Evolutionary conservation across 441 rosid species (phyloP), one percentile per base, ranked within the genome.

Genomic region (Viola pubescens): DNA sequence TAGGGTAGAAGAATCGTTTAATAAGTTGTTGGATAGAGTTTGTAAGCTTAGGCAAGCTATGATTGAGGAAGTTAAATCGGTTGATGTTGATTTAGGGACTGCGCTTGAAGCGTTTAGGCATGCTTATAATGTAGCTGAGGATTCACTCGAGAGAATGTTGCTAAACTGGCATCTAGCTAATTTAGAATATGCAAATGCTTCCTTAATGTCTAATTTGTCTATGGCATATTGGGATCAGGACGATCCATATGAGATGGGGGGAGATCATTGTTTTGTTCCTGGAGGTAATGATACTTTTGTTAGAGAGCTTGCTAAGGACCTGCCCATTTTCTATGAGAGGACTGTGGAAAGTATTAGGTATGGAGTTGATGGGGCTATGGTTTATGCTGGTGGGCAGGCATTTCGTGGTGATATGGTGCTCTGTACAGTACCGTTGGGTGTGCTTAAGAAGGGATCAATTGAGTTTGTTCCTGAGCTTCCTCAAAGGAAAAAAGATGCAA

Each of bases 181-280:
- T 67, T 78, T 87, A 63, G 95, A 91, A 62, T 91, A 85, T 63
- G 98, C 96, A 7, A 91, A 91, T 75, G 98, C 95, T 67, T 82
- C 96, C 0, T 63, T 89, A 67, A 83, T 91, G 78, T 81, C 94
- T 48, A 83, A 85, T 70, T 60, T 91, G 69, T 91, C 96, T 3
- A 83, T 91, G 98, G 89, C 92, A 0, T 88, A 85, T 65, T 91
- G 98, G 95, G 96, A 91, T 80, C 96, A 86, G 65, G 98, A 91
- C 77, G 98, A 91, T 66, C 96, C 96, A 0, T 91, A 82, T 72
- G 98, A 91, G 74, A 91, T 91, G 96, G 96, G 95, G 0, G 95
- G 95, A 57, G 98, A 87, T 74, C 98, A 91, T 70, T 91, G 98
- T 70, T 91, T 91, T 69, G 85, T 87, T 40, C 96, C 96, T 0